A percentile compares a stretch with the other conserved stretches of the same genome.
Conservation (phyloP, 371 early-diverging fungal genomes). For the Circinella umbellata region DNA sequence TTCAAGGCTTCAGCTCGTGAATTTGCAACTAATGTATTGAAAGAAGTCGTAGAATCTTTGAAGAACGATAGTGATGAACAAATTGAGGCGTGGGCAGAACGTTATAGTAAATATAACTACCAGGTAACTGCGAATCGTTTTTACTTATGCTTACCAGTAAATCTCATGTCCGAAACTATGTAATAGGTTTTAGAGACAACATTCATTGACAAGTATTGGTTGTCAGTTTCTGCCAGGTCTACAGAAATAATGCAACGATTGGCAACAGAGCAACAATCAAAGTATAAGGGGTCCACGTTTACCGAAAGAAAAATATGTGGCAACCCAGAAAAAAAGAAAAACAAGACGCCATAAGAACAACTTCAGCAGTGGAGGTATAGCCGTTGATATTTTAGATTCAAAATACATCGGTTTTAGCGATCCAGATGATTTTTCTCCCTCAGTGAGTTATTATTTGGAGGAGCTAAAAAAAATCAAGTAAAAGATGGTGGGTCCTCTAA, state of each 20-base stretch:
- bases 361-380: too few species aligned
- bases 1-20: constrained; percentile 1
- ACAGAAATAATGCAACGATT: not conserved
- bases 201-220: constrained; percentile 1
- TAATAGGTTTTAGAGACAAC: constrained; percentile 2
- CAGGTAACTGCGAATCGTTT: constrained; percentile 3
- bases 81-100: constrained; percentile 1
- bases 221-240: constrained; percentile 3
- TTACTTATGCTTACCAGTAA: not conserved
- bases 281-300: constrained; percentile 1
- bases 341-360: not conserved
- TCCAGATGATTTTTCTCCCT: too few species aligned
- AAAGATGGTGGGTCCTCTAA: too few species aligned
- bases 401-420: too few species aligned
- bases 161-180: not conserved
- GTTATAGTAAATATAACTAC: constrained; percentile 1
- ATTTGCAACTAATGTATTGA: not conserved
- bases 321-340: constrained; percentile 3
- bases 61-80: not conserved
- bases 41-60: constrained; percentile 6
- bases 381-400: too few species aligned
- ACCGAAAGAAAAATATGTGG: not conserved
- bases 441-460: too few species aligned
- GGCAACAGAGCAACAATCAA: not conserved
- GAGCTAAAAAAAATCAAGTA: too few species aligned